Evolutionary conservation across 1,284 basidiomycete species (phyloP), one percentile per base, ranked within the genome.

Genomic region (Meripilus lineatus): DNA sequence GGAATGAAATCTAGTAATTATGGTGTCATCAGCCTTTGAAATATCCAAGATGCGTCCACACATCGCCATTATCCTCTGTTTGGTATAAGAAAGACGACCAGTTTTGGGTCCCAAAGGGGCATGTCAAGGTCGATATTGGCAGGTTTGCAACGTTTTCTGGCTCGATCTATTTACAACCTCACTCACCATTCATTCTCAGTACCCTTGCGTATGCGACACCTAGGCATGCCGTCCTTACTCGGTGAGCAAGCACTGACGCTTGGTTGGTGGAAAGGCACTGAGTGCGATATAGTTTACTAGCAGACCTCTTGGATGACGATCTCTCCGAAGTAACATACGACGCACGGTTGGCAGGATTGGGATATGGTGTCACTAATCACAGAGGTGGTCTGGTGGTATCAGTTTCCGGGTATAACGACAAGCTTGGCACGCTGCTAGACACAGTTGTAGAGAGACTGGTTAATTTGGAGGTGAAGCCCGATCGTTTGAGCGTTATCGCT

Each of bases 381-480:
- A 46, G 68, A 62, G 39, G 72, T 70, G 54, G 71, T 62, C 25
- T 68, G 77, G 43, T 58, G 59, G 32, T 61, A 73, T 63, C 66
- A 11, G 66, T 80, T 8, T 67, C 69, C 25, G 83, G 84, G 1
- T 87, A 84, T 66, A 79, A 77, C 54, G 81, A 86, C 65, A 85
- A 84, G 65, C 68, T 86, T 0, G 59, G 70, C 1, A 68, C 76
- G 0, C 54, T 86, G 14, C 66, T 77, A 10, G 66, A 77, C 20
- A 57, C 52, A 0, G 56, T 62, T 4, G 32, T 62, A 4, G 50
- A 52, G 8, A 51, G 50, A 35, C 35, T 63, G 15, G 52, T 46
- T 21, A 45, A 39, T 20, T 18, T 62, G 21, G 38, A 28, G 5
- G 49, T 59, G 5, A 42, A 47, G 13, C 44, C 50, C 3, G 57